Evolutionary conservation across 2,329 filamentous ascomycete genomes (phyloP).

Genomic region (Aspergillus sojae): DNA sequence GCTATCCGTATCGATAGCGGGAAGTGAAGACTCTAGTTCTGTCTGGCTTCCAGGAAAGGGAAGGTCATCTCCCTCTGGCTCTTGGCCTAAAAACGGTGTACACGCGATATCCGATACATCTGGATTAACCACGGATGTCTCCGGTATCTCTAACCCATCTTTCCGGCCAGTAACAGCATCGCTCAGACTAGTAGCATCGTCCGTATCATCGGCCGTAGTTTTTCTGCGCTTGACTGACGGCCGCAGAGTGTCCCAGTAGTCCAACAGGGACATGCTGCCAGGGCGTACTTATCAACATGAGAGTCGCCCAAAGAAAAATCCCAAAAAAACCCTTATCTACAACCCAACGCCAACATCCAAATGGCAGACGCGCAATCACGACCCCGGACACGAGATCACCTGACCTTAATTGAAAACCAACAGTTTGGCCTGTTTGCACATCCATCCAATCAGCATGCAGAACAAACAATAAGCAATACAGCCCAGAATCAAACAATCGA

Average conservation of each 20-base stretch:
- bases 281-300: neutral
- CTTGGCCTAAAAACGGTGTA: neutral
- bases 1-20: constrained; percentile 66
- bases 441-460: neutral
- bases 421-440: constrained; percentile 25
- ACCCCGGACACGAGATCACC: constrained; percentile 34
- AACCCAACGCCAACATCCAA: neutral
- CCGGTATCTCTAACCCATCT: neutral
- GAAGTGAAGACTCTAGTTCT: constrained; percentile 72
- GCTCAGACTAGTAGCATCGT: constrained; percentile 10
- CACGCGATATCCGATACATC: neutral
- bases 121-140: constrained; percentile 17
- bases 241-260: constrained; percentile 40
- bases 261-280: constrained; percentile 37
- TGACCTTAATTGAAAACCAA: constrained; percentile 18
- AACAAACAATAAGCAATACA: neutral
- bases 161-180: neutral
- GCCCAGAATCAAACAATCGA: neutral
- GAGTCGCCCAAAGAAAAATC: neutral
- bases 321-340: neutral
- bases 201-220: constrained; percentile 19
- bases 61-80: constrained; percentile 31
- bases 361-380: constrained; percentile 9
- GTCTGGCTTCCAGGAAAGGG: constrained; percentile 52
- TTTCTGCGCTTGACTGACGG: constrained; percentile 36